Base-by-base conservation (phyloP, 73 alveolate species). In the Blepharisma japonicum region DNA sequence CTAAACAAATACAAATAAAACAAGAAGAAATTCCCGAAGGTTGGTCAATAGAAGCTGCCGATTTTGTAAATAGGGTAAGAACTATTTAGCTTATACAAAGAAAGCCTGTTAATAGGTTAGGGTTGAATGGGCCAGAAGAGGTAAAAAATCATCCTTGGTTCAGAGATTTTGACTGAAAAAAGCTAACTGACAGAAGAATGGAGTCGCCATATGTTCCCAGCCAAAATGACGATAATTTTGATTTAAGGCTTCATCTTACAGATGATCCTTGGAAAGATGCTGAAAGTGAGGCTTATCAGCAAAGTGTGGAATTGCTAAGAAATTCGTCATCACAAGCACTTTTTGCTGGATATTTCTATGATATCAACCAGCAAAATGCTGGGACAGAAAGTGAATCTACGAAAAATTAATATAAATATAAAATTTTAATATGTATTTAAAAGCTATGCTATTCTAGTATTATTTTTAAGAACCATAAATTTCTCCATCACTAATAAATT, bases 111-210 rank as follows among this genome's bases (percentile, higher is more conserved):
- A 91, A 92, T 77, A 86, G 98, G 71, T 77, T 94, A 68, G 98
- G 98, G 32, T 83, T 77, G 71, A 84, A 87, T 82, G 98, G 98
- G 6, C 93, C 96, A 20, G 49, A 68, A 47, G 98, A 94, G 83
- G 92, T 94, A 32, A 86, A 87, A 78, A 68, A 85, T 50, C 98
- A 94, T 87, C 87, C 83, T 7, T 94, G 98, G 97, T 87, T 94
- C 47, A 83, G 80, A 71, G 83, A 92, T 80, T 89, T 78, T 78
- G 91, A 90, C 82, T 94, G 98, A 97, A 77, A 91, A 39, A 87
- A 85, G 46, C 80, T 90, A 20, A 45, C 48, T 6, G 68, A 78
- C 47, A 55, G 61, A 77, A 49, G 50, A 20, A 68, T 76, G 9
- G 55, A 42, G 1, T 48, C 89, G 9, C 27, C 67, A 1, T 82